These are phyloP conservation scores for Hymenoscyphus salicellus DNA, from an alignment of 2,329 filamentous ascomycete species.

Conservation along the genomic window DNA sequence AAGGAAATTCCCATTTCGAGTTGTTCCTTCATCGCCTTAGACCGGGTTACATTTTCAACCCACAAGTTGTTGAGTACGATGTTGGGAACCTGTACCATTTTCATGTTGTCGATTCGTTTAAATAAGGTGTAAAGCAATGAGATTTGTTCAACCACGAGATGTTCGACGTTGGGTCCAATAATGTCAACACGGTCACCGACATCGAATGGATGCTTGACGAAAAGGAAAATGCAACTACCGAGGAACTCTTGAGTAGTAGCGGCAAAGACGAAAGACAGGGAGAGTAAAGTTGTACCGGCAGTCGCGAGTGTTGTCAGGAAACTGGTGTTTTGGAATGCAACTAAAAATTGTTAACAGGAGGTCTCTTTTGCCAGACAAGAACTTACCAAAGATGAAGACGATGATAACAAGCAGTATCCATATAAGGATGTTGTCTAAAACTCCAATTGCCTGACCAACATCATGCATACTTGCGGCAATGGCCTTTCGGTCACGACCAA, in stretches of 20 bases:
- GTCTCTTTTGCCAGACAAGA: conserved; percentile 24
- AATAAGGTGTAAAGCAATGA: conserved; percentile 92
- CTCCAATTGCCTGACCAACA: conserved; percentile 88
- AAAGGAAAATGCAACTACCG: conserved; percentile 97
- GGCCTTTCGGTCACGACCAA: conserved; percentile 81
- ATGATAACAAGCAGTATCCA: conserved; percentile 77
- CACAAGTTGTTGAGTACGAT: conserved; percentile 88
- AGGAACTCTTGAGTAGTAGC: conserved; percentile 90
- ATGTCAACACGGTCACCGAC: conserved; percentile 94
- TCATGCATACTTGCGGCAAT: conserved; percentile 95
- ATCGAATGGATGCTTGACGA: conserved; percentile 97
- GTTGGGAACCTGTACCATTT: conserved; percentile 77
- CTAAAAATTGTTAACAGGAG: conserved; percentile 40
- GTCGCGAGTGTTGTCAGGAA: conserved; percentile 85
- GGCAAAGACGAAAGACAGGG: conserved; percentile 94
- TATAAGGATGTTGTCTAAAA: conserved; percentile 81
- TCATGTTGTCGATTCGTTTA: conserved; percentile 76
- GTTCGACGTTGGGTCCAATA: conserved; percentile 50
- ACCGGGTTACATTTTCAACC: conserved; percentile 91
- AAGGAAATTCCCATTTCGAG: conserved; percentile 77
- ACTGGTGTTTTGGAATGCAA: conserved; percentile 83
- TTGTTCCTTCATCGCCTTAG: conserved; percentile 84
- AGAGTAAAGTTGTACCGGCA: conserved; percentile 86
- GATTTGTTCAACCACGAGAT: conserved; percentile 86
- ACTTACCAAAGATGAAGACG: conserved; percentile 76